A percentile compares a stretch with the other conserved stretches of the same genome.
Conservation (phyloP, 768 basidiomycete species). For the Xanthoconium stramineum region DNA sequence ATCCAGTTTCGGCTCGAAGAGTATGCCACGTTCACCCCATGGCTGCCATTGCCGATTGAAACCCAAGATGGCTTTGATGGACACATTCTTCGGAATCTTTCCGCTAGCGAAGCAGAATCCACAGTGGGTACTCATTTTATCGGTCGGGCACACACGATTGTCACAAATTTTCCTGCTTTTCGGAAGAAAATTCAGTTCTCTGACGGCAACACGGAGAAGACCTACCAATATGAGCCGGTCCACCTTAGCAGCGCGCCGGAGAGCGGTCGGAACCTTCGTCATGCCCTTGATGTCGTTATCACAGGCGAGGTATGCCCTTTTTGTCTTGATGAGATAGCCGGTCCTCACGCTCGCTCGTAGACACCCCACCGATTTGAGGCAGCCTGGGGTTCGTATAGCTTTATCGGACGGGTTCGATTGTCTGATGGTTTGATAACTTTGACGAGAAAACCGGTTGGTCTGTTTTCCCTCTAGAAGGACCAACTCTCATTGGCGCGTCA, state of each 20-base stretch:
- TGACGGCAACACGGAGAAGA: constrained; percentile 24
- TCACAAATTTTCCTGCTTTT: constrained; percentile 13
- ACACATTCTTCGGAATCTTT: constrained; percentile 19
- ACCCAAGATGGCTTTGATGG: constrained; percentile 20
- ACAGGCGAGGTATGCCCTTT: constrained; percentile 30
- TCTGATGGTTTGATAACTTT: constrained; percentile 59
- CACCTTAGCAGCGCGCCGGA: constrained; percentile 27
- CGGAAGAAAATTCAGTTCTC: constrained; percentile 25
- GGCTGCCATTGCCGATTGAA: constrained; percentile 32
- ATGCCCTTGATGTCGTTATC: constrained; percentile 36
- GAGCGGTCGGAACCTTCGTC: constrained; percentile 26
- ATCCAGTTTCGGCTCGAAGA: constrained; percentile 50
- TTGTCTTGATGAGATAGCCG: constrained; percentile 17
- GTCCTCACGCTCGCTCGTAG: constrained; percentile 35
- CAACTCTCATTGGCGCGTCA: not conserved
- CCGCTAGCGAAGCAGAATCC: constrained; percentile 20
- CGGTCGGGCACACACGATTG: constrained; percentile 16
- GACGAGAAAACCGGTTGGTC: constrained; percentile 57
- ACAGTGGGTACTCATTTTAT: constrained; percentile 21
- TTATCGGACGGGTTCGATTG: constrained; percentile 52
- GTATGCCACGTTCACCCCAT: constrained; percentile 41
- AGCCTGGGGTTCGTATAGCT: constrained; percentile 66
- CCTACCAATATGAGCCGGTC: constrained; percentile 31
- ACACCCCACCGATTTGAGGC: constrained; percentile 51
- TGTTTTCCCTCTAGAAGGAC: constrained; percentile 3